Base-by-base conservation (phyloP, 169 alveolate species). In the Plasmodium relictum region DNA sequence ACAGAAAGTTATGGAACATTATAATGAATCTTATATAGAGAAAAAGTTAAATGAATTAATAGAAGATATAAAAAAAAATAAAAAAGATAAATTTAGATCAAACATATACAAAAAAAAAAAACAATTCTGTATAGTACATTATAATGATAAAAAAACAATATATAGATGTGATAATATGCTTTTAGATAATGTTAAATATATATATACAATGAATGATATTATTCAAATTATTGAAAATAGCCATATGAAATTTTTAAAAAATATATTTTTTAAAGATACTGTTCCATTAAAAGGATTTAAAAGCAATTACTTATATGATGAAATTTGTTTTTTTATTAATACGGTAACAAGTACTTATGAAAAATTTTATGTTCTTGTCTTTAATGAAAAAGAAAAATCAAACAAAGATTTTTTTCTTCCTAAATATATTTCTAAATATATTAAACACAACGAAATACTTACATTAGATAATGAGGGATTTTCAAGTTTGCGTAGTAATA, bases 101-200 rank as follows among this genome's bases (percentile, higher is more conserved):
- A 42, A 44, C 31, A 50, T 12, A 44, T 61, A 66, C 59, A 41
- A 52, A 24, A 83, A 58, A 58, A 68, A 54, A 54, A 18, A 42
- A 50, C 39, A 12, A 6, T 83, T 83, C 31, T 31, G 45, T 9
- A 83, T 83, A 39, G 61, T 42, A 20, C 91, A 83, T 48, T 83
- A 83, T 18, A 83, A 83, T 50, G 59, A 66, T 18, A 61, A 83
- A 54, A 39, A 54, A 42, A 31, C 56, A 41, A 54, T 7, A n/a
- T 83, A 83, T 63, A 54, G 31, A 68, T 83, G 83, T 61, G 68
- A 83, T 31, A 83, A 83, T 20, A 83, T 83, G 85, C 50, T 83
- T 39, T 31, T 68, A 26, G 91, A 83, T 44, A 83, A 83, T 68
- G 18, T 61, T 10, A 68, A 66, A 26, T 83, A 83, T 83, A 7